Percentiles rank a stretch among this genome's conserved stretches.
Conservation (phyloP, 768 basidiomycete species). For the Symmetrospora coprosmae region DNA sequence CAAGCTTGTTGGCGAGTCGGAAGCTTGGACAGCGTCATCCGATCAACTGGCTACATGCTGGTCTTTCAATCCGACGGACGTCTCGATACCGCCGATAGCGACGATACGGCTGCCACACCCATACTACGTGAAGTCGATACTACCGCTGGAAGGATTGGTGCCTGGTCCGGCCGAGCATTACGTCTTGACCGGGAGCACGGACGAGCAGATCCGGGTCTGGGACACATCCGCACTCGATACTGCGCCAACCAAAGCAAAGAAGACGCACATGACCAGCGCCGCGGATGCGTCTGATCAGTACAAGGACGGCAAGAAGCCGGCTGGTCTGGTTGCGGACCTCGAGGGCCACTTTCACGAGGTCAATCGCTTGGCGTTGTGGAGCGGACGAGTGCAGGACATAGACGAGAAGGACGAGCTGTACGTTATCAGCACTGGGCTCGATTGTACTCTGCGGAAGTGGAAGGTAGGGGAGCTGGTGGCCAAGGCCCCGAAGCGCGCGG, state of each 20-base stretch:
- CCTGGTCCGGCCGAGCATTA: conserved; percentile 58
- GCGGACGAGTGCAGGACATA: background rate
- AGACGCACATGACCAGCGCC: background rate
- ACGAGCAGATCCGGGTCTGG: conserved; percentile 66
- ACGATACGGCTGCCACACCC: conserved; percentile 42
- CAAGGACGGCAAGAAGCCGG: background rate
- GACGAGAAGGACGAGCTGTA: background rate
- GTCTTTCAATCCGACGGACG: conserved; percentile 41
- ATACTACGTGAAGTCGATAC: conserved; percentile 59
- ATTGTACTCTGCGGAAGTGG: conserved; percentile 17
- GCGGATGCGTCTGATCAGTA: conserved; percentile 10
- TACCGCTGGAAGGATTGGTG: conserved; percentile 38
- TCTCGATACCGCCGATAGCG: conserved; percentile 25
- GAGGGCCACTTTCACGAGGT: conserved; percentile 89
- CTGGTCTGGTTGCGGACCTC: conserved; percentile 48
- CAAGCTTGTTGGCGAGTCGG: conserved; percentile 24
- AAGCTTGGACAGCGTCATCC: conserved; percentile 84
- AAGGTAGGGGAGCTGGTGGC: background rate
- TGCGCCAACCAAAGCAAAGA: background rate
- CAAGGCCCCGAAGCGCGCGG: background rate
- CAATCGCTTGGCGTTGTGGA: conserved; percentile 44
- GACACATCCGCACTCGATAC: conserved; percentile 53
- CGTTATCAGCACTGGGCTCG: conserved; percentile 9
- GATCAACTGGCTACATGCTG: conserved; percentile 66
- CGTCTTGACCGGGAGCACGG: conserved; percentile 59